These are phyloP conservation scores for Kwoniella newhampshirensis DNA, from an alignment of 768 basidiomycete species.

Conservation along the genomic window DNA sequence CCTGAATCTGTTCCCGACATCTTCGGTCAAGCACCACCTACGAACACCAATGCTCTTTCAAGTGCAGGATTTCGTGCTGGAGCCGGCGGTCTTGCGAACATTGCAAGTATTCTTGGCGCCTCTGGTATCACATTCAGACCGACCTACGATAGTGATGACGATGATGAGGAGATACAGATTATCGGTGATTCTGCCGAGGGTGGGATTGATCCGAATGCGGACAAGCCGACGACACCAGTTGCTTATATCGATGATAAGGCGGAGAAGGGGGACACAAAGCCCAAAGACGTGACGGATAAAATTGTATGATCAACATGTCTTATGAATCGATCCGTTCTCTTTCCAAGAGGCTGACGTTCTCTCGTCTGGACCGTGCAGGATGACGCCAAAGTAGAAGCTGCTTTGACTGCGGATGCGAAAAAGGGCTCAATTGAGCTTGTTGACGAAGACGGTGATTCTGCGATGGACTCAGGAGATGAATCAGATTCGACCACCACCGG, in stretches of 20 bases:
- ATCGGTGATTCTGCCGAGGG: conserved; percentile 56
- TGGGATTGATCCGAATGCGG: conserved; percentile 34
- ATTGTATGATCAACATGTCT: conserved; percentile 21
- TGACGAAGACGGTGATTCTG: conserved; percentile 48
- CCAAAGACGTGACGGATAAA: conserved; percentile 31
- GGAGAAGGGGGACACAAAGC: conserved; percentile 27
- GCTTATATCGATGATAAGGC: conserved; percentile 29
- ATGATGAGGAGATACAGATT: conserved; percentile 60
- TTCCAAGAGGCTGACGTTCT: neutral
- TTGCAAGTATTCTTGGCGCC: conserved; percentile 62
- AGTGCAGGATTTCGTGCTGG: conserved; percentile 53
- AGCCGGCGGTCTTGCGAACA: conserved; percentile 56
- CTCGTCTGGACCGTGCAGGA: conserved; percentile 10
- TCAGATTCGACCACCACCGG: conserved; percentile 33
- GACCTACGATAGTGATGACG: conserved; percentile 59
- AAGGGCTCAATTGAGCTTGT: conserved; percentile 32
- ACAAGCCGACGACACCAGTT: conserved; percentile 9
- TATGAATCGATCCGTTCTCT: too few species aligned
- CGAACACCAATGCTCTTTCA: conserved; percentile 25
- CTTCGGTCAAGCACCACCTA: conserved; percentile 34
- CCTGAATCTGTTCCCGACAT: conserved; percentile 74
- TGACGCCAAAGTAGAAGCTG: conserved; percentile 10
- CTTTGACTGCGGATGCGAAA: conserved; percentile 19
- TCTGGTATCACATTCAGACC: conserved; percentile 70
- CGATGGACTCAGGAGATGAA: conserved; percentile 45